Percentiles rank a stretch among this genome's conserved stretches.
Evolutionary conservation across 2,329 filamentous ascomycete genomes (phyloP).

Genomic region (Phaeophleospora eucalypticola): DNA sequence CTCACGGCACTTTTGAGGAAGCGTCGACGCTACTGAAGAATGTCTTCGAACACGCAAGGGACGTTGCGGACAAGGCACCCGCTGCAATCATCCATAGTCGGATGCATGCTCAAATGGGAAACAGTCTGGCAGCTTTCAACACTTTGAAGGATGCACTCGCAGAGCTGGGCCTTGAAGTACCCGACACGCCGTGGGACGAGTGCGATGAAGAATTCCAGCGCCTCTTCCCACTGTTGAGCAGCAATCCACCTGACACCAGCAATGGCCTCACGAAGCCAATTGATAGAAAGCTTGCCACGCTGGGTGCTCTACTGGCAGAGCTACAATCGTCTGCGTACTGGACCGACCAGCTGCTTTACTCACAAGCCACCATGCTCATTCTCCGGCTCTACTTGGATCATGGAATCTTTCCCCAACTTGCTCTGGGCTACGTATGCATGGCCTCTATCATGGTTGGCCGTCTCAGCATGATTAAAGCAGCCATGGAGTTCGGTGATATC

Average conservation of each 20-base stretch:
- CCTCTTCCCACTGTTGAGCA: slow-evolving; percentile 27
- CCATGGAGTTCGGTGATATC: slow-evolving; percentile 60
- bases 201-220: slow-evolving; percentile 71
- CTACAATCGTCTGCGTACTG: slow-evolving; percentile 55
- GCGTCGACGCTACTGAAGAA: slow-evolving; percentile 65
- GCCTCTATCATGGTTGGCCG: slow-evolving; percentile 63
- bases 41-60: slow-evolving; percentile 66
- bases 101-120: slow-evolving; percentile 69
- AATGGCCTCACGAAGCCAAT: slow-evolving; percentile 34
- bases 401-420: slow-evolving; percentile 66
- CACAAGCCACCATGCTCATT: slow-evolving; percentile 64
- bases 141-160: slow-evolving; percentile 67
- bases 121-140: slow-evolving; percentile 64
- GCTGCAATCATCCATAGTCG: slow-evolving; percentile 80
- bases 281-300: slow-evolving; percentile 55
- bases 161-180: slow-evolving; percentile 64
- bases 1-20: slow-evolving; percentile 66
- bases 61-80: slow-evolving; percentile 70
- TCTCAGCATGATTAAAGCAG: slow-evolving; percentile 67
- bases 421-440: slow-evolving; percentile 64
- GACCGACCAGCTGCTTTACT: slow-evolving; percentile 68
- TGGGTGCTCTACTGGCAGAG: slow-evolving; percentile 63
- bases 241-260: slow-evolving; percentile 14
- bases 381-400: slow-evolving; percentile 60
- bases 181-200: slow-evolving; percentile 65